phyloP scores from a whole-genome alignment of 1,284 basidiomycete species.

The Taiwanofungus camphoratus region DNA sequence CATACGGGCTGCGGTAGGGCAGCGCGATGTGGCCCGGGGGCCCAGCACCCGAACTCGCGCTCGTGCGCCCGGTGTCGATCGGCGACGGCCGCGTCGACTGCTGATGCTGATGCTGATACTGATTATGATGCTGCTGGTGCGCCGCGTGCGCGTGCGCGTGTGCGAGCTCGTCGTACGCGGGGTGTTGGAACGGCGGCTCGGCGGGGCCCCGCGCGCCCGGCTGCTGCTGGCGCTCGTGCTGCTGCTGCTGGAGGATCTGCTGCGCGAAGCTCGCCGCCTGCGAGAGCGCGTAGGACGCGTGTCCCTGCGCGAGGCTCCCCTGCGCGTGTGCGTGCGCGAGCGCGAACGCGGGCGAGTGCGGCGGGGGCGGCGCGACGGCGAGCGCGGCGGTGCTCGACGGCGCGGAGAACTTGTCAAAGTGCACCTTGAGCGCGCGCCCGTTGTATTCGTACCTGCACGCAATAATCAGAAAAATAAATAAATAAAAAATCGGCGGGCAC shows the following conservation, averaged over 20 bases:
- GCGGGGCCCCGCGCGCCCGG: slow-evolving; percentile 1
- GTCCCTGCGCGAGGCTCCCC: slow-evolving; percentile 6
- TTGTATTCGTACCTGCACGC: slow-evolving; percentile 77
- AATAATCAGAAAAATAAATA: neutral
- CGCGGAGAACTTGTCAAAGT: slow-evolving; percentile 73
- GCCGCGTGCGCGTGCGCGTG: neutral
- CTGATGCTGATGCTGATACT: no score
- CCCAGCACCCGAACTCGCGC: neutral
- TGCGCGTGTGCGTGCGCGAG: slow-evolving; percentile 8
- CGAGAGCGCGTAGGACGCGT: slow-evolving; percentile 8
- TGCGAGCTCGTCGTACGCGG: slow-evolving; percentile 7
- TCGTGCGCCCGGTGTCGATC: neutral
- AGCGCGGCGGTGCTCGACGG: slow-evolving; percentile 25
- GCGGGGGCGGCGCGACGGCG: slow-evolving; percentile 26
- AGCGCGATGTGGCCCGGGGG: slow-evolving; percentile 28
- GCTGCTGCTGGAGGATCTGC: slow-evolving; percentile 14
- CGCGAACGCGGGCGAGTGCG: slow-evolving; percentile 16
- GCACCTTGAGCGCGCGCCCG: slow-evolving; percentile 79
- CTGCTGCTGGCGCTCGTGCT: slow-evolving; percentile 7
- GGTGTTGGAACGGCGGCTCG: slow-evolving; percentile 1
- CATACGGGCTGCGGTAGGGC: slow-evolving; percentile 26
- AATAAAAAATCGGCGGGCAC: no score
- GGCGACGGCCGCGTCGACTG: no score
- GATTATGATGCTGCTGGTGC: neutral
- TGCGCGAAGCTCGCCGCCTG: slow-evolving; percentile 18